Conservation (phyloP, 192 early-diverging fungal genomes). For the Pilobolus umbonatus region DNA sequence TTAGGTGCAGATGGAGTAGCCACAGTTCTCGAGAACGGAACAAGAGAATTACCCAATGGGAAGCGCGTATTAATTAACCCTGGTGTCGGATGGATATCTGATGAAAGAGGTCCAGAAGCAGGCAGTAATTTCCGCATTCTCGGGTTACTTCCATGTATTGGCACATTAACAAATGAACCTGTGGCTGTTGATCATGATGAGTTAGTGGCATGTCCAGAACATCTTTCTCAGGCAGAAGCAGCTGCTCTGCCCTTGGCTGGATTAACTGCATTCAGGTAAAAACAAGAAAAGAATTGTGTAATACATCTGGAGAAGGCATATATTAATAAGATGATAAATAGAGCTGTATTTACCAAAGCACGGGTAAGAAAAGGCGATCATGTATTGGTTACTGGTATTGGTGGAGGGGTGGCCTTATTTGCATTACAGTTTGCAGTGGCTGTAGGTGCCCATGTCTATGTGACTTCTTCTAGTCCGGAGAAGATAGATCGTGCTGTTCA, state of each 20-base stretch:
- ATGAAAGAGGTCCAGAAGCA: slow-evolving; percentile 51
- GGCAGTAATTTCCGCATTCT: slow-evolving; percentile 31
- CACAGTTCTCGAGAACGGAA: slow-evolving; percentile 13
- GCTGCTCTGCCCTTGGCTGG: slow-evolving; percentile 70
- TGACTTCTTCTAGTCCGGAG: slow-evolving; percentile 57
- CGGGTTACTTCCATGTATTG: slow-evolving; percentile 30
- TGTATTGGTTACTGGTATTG: slow-evolving; percentile 70
- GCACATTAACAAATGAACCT: slow-evolving; percentile 56
- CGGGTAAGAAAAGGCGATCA: slow-evolving; percentile 44
- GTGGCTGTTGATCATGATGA: slow-evolving; percentile 34
- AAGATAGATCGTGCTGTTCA: slow-evolving; percentile 58
- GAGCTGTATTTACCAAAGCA: slow-evolving; percentile 61
- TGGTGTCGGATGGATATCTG: slow-evolving; percentile 39
- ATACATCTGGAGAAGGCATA: slow-evolving; percentile 42
- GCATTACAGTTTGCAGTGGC: slow-evolving; percentile 63
- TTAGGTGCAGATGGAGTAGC: slow-evolving; percentile 26
- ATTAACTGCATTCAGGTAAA: slow-evolving; percentile 46
- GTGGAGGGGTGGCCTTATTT: slow-evolving; percentile 68
- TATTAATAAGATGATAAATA: slow-evolving; percentile 19
- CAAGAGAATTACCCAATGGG: not conserved
- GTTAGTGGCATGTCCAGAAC: slow-evolving; percentile 48
- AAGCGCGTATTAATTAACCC: slow-evolving; percentile 9
- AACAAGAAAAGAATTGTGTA: not conserved
- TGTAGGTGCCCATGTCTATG: slow-evolving; percentile 64
- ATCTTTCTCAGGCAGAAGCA: slow-evolving; percentile 55